Evolutionary conservation across 129 eudicot species (phyloP).

Genomic region (Ambrosia trifida): DNA sequence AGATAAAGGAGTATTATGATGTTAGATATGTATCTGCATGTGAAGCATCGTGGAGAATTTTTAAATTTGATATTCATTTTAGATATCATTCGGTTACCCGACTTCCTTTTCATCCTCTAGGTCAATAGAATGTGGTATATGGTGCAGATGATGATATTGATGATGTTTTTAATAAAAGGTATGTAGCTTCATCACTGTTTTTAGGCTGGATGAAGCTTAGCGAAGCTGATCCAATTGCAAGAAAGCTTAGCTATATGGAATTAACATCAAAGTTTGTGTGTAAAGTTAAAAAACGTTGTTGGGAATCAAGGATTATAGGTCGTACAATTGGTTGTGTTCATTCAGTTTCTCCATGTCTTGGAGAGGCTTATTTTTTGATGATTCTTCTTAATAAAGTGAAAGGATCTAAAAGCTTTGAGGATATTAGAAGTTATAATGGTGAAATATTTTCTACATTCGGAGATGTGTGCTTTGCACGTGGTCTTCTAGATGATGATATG

Average conservation of each 20-base stretch:
- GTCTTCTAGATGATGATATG: background rate
- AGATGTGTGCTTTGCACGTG: conserved; percentile 1
- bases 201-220: background rate
- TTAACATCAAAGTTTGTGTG: background rate
- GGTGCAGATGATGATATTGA: no score
- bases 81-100: no score
- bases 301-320: background rate
- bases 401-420: background rate
- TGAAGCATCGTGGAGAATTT: no score
- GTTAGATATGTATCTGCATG: no score
- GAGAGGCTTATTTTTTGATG: background rate
- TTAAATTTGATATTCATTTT: no score
- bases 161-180: no score
- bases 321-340: background rate
- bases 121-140: no score
- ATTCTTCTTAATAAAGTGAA: background rate
- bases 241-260: background rate
- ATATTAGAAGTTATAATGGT: conserved; percentile 1
- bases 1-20: no score
- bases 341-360: background rate
- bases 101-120: no score
- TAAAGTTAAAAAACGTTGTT: background rate
- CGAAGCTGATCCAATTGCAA: background rate
- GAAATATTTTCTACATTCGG: background rate
- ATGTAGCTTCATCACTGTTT: background rate